These are phyloP conservation scores for Parastagonospora nodorum DNA, from an alignment of 2,329 filamentous ascomycete species.

Conservation along the genomic window DNA sequence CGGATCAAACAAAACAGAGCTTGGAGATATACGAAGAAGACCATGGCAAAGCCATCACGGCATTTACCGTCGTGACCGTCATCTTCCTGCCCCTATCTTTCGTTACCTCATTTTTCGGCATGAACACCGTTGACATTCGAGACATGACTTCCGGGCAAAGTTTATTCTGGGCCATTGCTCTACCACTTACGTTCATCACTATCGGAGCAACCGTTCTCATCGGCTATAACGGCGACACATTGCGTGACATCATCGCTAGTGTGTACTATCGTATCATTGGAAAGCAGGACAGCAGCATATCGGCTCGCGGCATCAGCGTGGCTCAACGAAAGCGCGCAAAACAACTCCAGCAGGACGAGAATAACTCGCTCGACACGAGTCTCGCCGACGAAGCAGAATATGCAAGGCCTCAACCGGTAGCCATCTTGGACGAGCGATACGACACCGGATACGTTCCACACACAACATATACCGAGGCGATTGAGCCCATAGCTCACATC, in stretches of 20 bases:
- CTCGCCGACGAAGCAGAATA: not conserved
- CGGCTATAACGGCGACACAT: not conserved
- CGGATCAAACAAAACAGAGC: conserved; percentile 40
- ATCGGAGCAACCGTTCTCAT: not conserved
- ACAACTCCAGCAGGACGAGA: not conserved
- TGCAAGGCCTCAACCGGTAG: not conserved
- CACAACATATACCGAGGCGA: no score
- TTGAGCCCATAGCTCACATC: no score
- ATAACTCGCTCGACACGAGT: not conserved
- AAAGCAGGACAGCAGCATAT: not conserved
- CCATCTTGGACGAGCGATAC: not conserved
- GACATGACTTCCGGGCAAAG: conserved; percentile 47
- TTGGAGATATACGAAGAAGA: conserved; percentile 32
- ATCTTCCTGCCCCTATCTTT: conserved; percentile 54
- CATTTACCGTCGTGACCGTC: conserved; percentile 52
- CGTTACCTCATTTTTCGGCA: conserved; percentile 50
- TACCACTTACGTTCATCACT: conserved; percentile 36
- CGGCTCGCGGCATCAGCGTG: not conserved
- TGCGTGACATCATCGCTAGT: not conserved
- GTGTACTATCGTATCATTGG: not conserved
- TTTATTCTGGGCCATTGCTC: conserved; percentile 47
- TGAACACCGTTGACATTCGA: conserved; percentile 49
- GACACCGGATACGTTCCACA: not conserved
- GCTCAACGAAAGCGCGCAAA: not conserved
- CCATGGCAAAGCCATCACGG: conserved; percentile 51